Evolutionary conservation across 2,329 filamentous ascomycete species (phyloP).

Genomic region (Hypomyces rosellus): DNA sequence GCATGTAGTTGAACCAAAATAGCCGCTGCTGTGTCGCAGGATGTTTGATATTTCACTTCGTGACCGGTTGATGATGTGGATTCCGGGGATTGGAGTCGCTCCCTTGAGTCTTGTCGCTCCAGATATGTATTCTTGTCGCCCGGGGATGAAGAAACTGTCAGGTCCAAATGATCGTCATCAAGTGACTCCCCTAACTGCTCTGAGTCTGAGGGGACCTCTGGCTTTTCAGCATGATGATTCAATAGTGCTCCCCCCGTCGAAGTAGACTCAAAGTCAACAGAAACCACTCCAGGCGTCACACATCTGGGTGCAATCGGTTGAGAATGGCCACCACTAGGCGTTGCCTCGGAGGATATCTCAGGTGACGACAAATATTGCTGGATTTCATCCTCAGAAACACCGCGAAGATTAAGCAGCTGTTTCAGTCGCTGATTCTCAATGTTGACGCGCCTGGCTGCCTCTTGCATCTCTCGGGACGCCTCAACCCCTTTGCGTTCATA

Average conservation of each 20-base stretch:
- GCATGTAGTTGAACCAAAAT: slow-evolving; percentile 10
- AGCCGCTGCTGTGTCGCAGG: slow-evolving; percentile 10
- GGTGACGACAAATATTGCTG: neutral
- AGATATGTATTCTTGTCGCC: neutral
- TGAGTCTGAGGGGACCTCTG: too few relatives aligned
- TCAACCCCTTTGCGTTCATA: slow-evolving; percentile 7
- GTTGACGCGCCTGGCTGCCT: slow-evolving; percentile 2
- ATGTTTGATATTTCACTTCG: neutral
- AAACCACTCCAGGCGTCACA: neutral
- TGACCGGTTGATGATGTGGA: neutral
- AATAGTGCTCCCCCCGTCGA: too few relatives aligned
- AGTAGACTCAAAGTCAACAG: too few relatives aligned
- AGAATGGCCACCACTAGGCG: neutral
- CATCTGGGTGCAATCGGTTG: neutral
- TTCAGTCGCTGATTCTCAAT: slow-evolving; percentile 8
- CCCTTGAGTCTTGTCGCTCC: neutral
- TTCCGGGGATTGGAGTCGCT: neutral
- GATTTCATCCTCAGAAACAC: slow-evolving; percentile 9
- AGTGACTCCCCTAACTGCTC: too few relatives aligned
- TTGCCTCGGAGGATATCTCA: neutral
- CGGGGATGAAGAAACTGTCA: neutral
- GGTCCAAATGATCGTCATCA: neutral
- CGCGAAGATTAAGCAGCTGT: slow-evolving; percentile 1
- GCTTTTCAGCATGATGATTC: too few relatives aligned
- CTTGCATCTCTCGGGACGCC: slow-evolving; percentile 10